These are phyloP conservation scores for Lagenidium sp. DNA, from an alignment of 352 stramenopile genomes.

Conservation along the genomic window DNA sequence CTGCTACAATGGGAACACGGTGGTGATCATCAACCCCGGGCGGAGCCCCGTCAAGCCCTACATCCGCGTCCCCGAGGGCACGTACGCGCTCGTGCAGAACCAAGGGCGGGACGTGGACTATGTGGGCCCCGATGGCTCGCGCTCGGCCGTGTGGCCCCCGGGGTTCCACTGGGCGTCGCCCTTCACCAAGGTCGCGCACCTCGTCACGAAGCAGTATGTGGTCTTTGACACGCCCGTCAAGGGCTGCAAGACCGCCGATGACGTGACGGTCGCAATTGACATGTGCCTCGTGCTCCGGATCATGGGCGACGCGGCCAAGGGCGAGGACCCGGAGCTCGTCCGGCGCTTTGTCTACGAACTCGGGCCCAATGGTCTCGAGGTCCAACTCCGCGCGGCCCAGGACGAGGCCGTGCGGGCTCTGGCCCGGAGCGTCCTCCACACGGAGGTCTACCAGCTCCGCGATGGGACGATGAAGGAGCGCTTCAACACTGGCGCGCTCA, in stretches of 20 bases:
- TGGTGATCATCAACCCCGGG: conserved; percentile 69
- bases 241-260: conserved; percentile 83
- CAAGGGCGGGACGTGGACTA: conserved; percentile 74
- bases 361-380: conserved; percentile 71
- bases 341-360: conserved; percentile 88
- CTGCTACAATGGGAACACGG: conserved; percentile 74
- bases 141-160: conserved; percentile 54
- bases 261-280: conserved; percentile 84
- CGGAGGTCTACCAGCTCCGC: conserved; percentile 77
- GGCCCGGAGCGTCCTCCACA: conserved; percentile 81
- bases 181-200: conserved; percentile 78
- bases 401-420: conserved; percentile 76
- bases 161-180: conserved; percentile 66
- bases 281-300: conserved; percentile 86
- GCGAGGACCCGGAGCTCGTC: conserved; percentile 77
- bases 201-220: conserved; percentile 86
- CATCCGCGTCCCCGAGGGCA: conserved; percentile 83
- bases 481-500: conserved; percentile 45
- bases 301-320: conserved; percentile 74
- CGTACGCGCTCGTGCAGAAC: conserved; percentile 81
- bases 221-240: conserved; percentile 86
- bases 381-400: conserved; percentile 74
- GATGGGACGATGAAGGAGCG: conserved; percentile 62
- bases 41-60: conserved; percentile 58
- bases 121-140: conserved; percentile 25